Percentiles rank a stretch among this genome's conserved stretches.
Conservation (phyloP, 208 protist species). For the Wallacemonas sp. region DNA sequence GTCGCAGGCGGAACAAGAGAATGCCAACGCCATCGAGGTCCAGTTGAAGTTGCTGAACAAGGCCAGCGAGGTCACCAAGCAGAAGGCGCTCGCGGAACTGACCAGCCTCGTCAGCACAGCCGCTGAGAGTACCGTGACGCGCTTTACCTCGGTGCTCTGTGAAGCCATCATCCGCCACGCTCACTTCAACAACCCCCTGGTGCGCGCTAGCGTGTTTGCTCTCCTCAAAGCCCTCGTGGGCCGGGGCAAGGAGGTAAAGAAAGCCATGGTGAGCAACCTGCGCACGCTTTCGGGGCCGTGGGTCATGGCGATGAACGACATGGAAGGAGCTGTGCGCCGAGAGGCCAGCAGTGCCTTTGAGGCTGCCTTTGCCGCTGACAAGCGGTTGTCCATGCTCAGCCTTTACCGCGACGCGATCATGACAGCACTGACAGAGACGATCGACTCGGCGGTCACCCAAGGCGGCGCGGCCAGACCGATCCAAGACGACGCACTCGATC, state of each 20-base stretch:
- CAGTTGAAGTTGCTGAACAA: slow-evolving; percentile 76
- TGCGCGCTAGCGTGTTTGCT: slow-evolving; percentile 55
- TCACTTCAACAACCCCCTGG: slow-evolving; percentile 51
- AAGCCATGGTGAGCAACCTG: slow-evolving; percentile 32
- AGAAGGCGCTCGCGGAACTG: slow-evolving; percentile 76
- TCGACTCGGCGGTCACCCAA: slow-evolving; percentile 31
- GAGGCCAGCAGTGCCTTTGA: slow-evolving; percentile 63
- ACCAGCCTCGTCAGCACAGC: slow-evolving; percentile 22
- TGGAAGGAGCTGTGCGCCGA: slow-evolving; percentile 52
- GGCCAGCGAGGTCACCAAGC: slow-evolving; percentile 81
- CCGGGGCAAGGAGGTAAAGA: slow-evolving; percentile 47
- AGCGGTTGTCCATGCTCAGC: slow-evolving; percentile 49
- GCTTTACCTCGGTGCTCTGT: slow-evolving; percentile 46
- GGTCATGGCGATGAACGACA: slow-evolving; percentile 84
- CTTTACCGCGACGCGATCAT: slow-evolving; percentile 63
- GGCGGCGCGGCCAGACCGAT: slow-evolving; percentile 36
- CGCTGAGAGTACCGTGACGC: slow-evolving; percentile 33
- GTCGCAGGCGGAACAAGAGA: slow-evolving; percentile 17
- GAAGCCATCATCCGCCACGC: slow-evolving; percentile 66
- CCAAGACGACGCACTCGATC: slow-evolving; percentile 70
- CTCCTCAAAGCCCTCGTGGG: slow-evolving; percentile 51
- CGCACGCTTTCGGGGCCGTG: slow-evolving; percentile 56
- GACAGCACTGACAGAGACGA: slow-evolving; percentile 27
- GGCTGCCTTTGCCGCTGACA: slow-evolving; percentile 53
- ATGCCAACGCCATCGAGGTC: slow-evolving; percentile 48